Base-by-base conservation (phyloP, 2,329 filamentous ascomycete species). In the Lasiodiplodia hormozganensis region DNA sequence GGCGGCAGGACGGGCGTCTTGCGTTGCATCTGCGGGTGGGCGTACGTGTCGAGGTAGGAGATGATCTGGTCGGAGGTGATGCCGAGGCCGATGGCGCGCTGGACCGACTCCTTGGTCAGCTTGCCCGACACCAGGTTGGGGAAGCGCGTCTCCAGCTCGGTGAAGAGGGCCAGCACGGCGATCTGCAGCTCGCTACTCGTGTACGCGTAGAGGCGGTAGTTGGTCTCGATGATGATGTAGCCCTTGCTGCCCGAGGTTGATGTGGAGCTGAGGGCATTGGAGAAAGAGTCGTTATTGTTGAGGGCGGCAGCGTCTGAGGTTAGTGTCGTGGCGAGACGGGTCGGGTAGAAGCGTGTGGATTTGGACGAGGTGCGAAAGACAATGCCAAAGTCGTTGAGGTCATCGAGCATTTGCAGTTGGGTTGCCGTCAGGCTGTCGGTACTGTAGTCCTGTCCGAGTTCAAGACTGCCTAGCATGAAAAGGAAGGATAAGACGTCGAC, bases 51-150 rank as follows among this genome's bases (percentile, higher is more conserved):
- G 1, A 99, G 88, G 81, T 98, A 99, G 21, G 91, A 90, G 74
- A 99, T 95, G 78, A 99, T 97, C 78, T 99, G 96, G 74, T 97
- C 91, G 18, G 93, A 90, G 0, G 94, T 97, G 82, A 99, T 99
- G 76, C 96, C 96, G 76, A 91, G 91, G 70, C 89, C 86, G 72
- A 98, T 94, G 70, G 96, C 96, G 69, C 90, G 88, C 67, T 93
- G 92, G 74, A 98, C 92, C 16, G 94, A 97, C 65, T 92, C 87
- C 70, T 96, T 93, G 14, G 94, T 96, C 51, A 99, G 85, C 72
- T 96, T 94, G 52, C 95, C 96, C 0, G 94, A 93, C 16, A 98
- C 92, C 81, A 99, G 92, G 82, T 97, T 97, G 1, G 93, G 92
- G 82, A 97, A 98, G 71, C 96, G 93, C 79, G 94, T 94, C 74